phyloP scores from a whole-genome alignment of 305 asterid genomes.

The Lippia alba region DNA sequence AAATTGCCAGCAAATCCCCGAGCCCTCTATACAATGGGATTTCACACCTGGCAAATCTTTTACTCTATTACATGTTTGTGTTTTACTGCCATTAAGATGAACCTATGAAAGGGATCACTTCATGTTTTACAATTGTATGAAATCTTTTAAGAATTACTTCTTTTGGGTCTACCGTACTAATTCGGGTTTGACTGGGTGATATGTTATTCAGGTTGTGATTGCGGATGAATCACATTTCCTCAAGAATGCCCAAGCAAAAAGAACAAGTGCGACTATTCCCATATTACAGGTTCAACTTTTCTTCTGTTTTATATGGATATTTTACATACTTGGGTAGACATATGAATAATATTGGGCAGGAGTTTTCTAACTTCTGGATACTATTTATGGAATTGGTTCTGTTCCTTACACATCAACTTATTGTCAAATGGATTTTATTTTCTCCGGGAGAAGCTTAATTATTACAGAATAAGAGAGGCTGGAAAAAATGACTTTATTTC shows the following conservation, averaged over 20 bases:
- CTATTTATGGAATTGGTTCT: slow-evolving; percentile 25
- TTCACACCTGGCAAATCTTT: too few species aligned
- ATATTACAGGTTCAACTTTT: slow-evolving; percentile 71
- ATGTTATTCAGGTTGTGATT: slow-evolving; percentile 75
- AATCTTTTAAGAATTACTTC: slow-evolving; percentile 25
- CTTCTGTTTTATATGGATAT: slow-evolving; percentile 8
- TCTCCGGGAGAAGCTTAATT: slow-evolving; percentile 13
- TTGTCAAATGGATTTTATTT: slow-evolving; percentile 3
- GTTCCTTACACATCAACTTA: slow-evolving; percentile 21
- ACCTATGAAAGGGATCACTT: slow-evolving; percentile 7
- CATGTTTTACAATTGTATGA: slow-evolving; percentile 20
- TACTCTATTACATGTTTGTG: too few species aligned
- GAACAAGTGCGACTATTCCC: slow-evolving; percentile 88
- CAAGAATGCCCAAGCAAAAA: slow-evolving; percentile 95
- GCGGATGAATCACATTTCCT: slow-evolving; percentile 99
- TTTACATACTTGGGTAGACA: slow-evolving; percentile 16
- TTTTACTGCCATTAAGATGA: slow-evolving; percentile 7
- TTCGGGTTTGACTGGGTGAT: slow-evolving; percentile 32
- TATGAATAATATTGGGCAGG: slow-evolving; percentile 7
- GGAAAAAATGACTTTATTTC: slow-evolving; percentile 22
- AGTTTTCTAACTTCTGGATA: too few species aligned
- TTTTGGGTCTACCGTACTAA: slow-evolving; percentile 21
- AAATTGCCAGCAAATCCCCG: too few species aligned
- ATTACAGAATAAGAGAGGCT: slow-evolving; percentile 20
- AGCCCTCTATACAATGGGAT: too few species aligned